Base-by-base conservation (phyloP, 2,329 filamentous ascomycete genomes). In the Neonectria neomacrospora region DNA sequence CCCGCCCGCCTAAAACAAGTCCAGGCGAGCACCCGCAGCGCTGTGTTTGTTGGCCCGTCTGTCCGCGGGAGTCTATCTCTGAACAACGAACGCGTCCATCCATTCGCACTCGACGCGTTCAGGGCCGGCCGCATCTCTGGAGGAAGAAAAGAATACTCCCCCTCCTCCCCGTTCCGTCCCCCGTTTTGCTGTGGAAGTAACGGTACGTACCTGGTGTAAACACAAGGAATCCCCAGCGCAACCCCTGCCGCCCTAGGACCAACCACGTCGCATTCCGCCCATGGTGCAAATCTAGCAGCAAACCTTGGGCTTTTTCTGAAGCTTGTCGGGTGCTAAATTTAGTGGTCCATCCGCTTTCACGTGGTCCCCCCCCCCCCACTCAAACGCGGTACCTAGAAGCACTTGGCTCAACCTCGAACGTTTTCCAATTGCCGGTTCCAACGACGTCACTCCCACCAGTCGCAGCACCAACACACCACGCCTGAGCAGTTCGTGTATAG, bases 1-100 rank as follows among this genome's bases (percentile, higher is more conserved):
- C 52, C 52, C 58, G 58, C 58, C 52, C 32, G 39, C 44, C 37
- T 61, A 56, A 61, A 56, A 56, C 58, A 44, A 47, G 50, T 37
- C 58, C 39, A n/a, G 41, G 51, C 26, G 18, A 8, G 37, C 37
- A 23, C 44, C 26, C 41, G 18, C 18, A 16, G 45, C 45, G 23
- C 39, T 28, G 39, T 41, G 30, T 32, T 32, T 41, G 30, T 12
- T 32, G 30, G 10, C 30, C 3, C 30, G 30, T 32, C 30, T 32
- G 30, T 12, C 30, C 3, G 30, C 30, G 9, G 16, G 34, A 37
- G 34, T 16, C 32, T n/a, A n/a, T n/a, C n/a, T n/a, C n/a, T n/a
- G n/a, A 41, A 20, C 8, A 41, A 41, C n/a, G 37, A 20, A 41
- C 37, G 37, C 37, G 37, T 12, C 37, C 37, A 20, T 18, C n/a